Evolutionary conservation across 495 filamentous ascomycete species (phyloP).

Genomic region (Trichoderma gamsii): DNA sequence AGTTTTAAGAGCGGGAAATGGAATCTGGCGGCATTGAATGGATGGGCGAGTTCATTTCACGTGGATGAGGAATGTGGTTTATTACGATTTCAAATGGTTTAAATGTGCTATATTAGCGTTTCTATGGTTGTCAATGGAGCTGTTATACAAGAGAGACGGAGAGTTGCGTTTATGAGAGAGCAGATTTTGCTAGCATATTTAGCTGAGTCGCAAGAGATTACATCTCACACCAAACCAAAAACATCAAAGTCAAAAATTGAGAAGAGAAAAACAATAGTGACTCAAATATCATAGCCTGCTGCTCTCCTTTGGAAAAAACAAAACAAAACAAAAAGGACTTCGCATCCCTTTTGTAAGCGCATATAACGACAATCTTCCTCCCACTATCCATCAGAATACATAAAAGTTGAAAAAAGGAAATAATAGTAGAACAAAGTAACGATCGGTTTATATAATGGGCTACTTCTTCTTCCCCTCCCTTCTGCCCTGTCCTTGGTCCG

Average conservation of each 20-base stretch:
- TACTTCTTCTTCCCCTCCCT: background rate
- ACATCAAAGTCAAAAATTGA: background rate
- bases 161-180: background rate
- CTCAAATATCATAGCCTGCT: background rate
- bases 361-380: background rate
- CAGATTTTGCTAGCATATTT: background rate
- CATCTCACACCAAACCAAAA: background rate
- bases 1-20: background rate
- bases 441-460: background rate
- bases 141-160: background rate
- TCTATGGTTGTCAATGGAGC: background rate
- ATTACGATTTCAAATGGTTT: background rate
- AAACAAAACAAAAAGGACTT: background rate
- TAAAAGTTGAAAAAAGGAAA: background rate
- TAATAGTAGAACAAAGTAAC: background rate
- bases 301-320: background rate
- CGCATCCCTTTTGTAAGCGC: background rate
- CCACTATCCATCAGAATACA: background rate
- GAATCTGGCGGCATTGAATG: background rate
- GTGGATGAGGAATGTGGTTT: background rate
- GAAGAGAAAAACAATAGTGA: background rate
- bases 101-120: conserved; percentile 10
- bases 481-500: background rate
- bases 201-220: background rate
- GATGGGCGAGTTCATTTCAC: background rate